Evolutionary conservation across 2,329 filamentous ascomycete species (phyloP), one percentile per base, ranked within the genome.

Genomic region (Cryphonectria parasitica): DNA sequence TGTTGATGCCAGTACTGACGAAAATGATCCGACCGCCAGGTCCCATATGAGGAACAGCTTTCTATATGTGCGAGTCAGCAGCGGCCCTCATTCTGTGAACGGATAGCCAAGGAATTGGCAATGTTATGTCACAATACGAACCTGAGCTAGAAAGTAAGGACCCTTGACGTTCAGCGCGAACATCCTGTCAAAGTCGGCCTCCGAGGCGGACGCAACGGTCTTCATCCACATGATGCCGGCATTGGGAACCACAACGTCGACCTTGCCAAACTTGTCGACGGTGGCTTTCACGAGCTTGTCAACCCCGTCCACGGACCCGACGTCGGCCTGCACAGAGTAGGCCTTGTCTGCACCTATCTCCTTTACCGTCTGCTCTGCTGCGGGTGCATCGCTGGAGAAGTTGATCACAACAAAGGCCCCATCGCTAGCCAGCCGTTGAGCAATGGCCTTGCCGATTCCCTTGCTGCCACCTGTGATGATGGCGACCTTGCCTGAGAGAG

Each of bases 351-450:
- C 62, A 22, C 86, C 86, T 52, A 88, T 84, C 56, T 83, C 73
- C 5, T 80, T 65, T 45, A 90, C 83, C 0, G 90, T 77, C 36
- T 77, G 76, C 10, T 80, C 79, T 7, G 87, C 81, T 1, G 88
- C 87, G 0, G 83, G 79, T 3, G 76, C 73, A 45, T 87, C 83
- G 61, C 79, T 81, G 28, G 81, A 78, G 79, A 90, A 90, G 79
- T 90, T 90, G 73, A 90, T 82, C 58, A 90, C 81, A 52, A 91
- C 85, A 68, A 91, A 90, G 62, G 93, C 94, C 72, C 94, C 94
- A 71, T 90, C 86, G 83, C 94, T 95, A 75, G 92, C 92, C 78
- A 97, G 76, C 97, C 92, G 82, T 92, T 97, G 76, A 94, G 97
- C 94, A 80, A 92, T 97, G 78, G 91, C 91, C 81, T 91, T 92